Conservation (phyloP, 257 asterid species). For the Solanum bulbocastanum region DNA sequence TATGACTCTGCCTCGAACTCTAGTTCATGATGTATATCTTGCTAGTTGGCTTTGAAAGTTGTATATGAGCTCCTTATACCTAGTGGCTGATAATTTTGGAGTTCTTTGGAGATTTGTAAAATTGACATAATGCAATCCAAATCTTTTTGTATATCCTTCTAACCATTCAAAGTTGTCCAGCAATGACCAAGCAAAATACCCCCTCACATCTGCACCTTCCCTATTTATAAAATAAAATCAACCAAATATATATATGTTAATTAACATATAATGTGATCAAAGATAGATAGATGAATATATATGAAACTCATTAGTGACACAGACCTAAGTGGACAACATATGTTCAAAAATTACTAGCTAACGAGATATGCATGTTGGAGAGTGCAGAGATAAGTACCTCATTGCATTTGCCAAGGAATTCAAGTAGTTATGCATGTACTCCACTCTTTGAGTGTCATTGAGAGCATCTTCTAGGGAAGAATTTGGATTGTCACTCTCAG, state of each 20-base stretch:
- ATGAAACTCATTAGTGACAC: background rate
- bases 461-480: conserved; percentile 5
- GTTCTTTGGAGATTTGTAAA: conserved; percentile 23
- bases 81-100: conserved; percentile 30
- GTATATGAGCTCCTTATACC: conserved; percentile 30
- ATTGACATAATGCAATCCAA: conserved; percentile 44
- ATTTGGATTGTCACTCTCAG: conserved; percentile 13
- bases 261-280: background rate
- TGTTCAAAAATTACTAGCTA: background rate
- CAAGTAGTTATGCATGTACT: conserved; percentile 35
- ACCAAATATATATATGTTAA: background rate
- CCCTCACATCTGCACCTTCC: conserved; percentile 67
- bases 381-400: background rate
- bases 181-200: conserved; percentile 66
- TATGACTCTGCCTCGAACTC: background rate
- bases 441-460: conserved; percentile 33
- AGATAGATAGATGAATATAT: background rate
- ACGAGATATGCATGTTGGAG: background rate
- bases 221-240: conserved; percentile 10
- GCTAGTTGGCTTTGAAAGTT: background rate
- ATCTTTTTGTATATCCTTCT: conserved; percentile 43
- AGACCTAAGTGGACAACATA: background rate
- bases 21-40: background rate
- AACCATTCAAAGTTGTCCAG: conserved; percentile 78
- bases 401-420: conserved; percentile 30